Conservation (phyloP, 148 eudicot genomes). For the Rhododendron henanense region DNA sequence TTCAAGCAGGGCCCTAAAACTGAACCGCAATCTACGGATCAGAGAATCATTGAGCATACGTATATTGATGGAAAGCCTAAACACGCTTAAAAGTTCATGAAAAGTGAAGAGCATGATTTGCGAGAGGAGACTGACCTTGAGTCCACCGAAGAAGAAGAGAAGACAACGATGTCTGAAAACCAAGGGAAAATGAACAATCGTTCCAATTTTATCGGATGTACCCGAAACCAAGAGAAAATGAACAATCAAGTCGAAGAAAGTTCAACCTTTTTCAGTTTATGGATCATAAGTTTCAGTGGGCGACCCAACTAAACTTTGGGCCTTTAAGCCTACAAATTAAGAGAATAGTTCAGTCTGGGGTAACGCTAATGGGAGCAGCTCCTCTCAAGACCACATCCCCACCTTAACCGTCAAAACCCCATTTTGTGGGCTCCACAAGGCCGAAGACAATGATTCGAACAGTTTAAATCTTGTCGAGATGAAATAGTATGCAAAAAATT, state of each 20-base stretch:
- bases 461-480: no score
- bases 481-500: no score
- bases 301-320: background rate
- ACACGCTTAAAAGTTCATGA: no score
- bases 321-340: background rate
- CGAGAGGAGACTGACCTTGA: background rate
- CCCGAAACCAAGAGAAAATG: background rate
- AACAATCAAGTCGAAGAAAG: background rate
- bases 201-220: no score
- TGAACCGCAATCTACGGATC: background rate
- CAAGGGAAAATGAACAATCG: background rate
- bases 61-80: background rate
- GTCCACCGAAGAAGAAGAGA: background rate
- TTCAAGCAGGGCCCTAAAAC: background rate
- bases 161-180: background rate
- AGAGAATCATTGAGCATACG: background rate
- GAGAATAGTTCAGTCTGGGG: no score
- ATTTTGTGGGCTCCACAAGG: no score
- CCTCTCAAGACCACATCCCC: no score
- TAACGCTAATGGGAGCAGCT: no score
- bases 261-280: background rate
- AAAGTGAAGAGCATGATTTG: background rate
- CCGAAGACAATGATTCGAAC: no score
- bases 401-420: no score
- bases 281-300: background rate